Evolutionary conservation across 2,329 filamentous ascomycete genomes (phyloP).

Genomic region (Immersiporthe knoxdaviesiana): DNA sequence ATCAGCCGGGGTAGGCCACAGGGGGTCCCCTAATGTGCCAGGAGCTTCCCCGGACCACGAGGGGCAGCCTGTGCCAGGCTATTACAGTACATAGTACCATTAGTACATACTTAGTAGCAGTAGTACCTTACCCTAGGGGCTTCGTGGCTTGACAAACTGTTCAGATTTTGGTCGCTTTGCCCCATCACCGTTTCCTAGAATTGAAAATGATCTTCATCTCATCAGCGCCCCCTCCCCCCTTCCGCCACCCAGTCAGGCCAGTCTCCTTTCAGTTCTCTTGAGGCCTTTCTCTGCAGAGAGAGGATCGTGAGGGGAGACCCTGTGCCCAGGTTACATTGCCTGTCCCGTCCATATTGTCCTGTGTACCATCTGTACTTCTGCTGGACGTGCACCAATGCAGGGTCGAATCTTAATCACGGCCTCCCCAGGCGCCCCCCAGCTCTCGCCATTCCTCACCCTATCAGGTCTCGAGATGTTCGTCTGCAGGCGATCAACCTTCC

Average conservation of each 20-base stretch:
- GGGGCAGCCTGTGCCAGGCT: not conserved
- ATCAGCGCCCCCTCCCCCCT: not conserved
- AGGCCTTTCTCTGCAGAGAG: not conserved
- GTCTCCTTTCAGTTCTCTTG: not conserved
- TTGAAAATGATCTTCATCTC: not conserved
- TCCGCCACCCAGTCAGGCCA: not conserved
- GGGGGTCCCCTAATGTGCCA: not conserved
- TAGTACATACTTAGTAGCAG: too few species aligned
- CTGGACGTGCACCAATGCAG: not conserved
- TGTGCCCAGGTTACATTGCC: not conserved
- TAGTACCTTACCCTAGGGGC: not conserved
- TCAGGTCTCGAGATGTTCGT: not conserved
- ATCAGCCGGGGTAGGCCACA: not conserved
- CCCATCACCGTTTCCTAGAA: not conserved
- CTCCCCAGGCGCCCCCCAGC: not conserved
- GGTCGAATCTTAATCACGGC: constrained; percentile 1
- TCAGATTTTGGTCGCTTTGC: not conserved
- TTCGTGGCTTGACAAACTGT: not conserved
- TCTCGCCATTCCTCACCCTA: not conserved
- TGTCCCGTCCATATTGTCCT: not conserved
- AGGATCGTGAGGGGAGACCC: too few species aligned
- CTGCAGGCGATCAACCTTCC: not conserved
- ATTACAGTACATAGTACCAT: too few species aligned
- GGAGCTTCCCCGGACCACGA: constrained; percentile 4
- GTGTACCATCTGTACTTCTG: not conserved